Conservation (phyloP, 179 eudicot genomes). For the Drosera spatulata region DNA sequence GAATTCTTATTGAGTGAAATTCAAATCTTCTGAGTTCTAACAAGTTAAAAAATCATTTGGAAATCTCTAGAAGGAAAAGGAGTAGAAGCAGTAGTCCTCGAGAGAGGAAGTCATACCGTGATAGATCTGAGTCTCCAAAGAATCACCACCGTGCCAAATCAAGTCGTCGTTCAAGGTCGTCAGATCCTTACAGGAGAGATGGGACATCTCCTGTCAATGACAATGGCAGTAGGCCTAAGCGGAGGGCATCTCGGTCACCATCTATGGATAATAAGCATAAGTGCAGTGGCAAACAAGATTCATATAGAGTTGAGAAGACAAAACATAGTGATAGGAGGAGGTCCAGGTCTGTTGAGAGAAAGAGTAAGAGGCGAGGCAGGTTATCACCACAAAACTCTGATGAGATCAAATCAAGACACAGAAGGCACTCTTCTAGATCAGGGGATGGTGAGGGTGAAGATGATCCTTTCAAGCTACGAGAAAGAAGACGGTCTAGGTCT, state of each 20-base stretch:
- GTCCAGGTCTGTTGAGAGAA: conserved; percentile 50
- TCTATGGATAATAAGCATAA: conserved; percentile 40
- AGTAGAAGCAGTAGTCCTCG: conserved; percentile 80
- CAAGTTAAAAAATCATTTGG: conserved; percentile 18
- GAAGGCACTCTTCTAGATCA: conserved; percentile 34
- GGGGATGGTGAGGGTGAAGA: conserved; percentile 17
- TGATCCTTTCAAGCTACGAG: conserved; percentile 8
- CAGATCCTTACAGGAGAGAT: conserved; percentile 40
- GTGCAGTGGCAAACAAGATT: conserved; percentile 22
- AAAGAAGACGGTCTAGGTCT: conserved; percentile 28
- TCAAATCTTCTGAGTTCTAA: too few species aligned
- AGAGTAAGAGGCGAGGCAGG: conserved; percentile 24
- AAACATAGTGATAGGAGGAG: conserved; percentile 31
- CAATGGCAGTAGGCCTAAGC: conserved; percentile 39
- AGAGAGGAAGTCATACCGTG: conserved; percentile 48
- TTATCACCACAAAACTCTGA: conserved; percentile 40
- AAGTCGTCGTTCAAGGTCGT: conserved; percentile 42
- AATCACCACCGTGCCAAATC: conserved; percentile 30
- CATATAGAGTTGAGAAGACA: conserved; percentile 27
- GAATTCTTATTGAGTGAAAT: too few species aligned
- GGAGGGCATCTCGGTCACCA: conserved; percentile 59
- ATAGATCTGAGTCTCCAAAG: conserved; percentile 61
- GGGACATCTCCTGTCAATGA: conserved; percentile 47
- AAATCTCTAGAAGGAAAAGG: conserved; percentile 62
- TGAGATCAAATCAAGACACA: conserved; percentile 30